Conservation (phyloP, 768 basidiomycete species). For the Infundibulicybe gibba region DNA sequence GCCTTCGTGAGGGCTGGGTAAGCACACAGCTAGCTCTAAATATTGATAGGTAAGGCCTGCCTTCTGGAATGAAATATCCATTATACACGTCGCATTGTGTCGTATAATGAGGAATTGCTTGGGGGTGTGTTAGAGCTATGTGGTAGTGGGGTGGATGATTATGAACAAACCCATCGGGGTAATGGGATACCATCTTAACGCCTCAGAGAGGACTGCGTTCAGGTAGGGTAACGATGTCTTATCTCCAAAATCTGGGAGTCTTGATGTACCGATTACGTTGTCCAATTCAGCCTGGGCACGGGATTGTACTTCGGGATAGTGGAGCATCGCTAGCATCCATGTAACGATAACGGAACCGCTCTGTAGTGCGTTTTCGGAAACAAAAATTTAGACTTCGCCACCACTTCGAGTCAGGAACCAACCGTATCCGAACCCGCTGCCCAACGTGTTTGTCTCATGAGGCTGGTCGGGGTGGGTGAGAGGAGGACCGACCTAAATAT, state of each 20-base stretch:
- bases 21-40: background rate
- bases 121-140: background rate
- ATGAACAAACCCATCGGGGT: conserved; percentile 19
- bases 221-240: conserved; percentile 21
- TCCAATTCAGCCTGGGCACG: conserved; percentile 30
- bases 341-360: conserved; percentile 17
- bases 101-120: conserved; percentile 11
- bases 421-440: too few relatives aligned
- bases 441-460: too few relatives aligned
- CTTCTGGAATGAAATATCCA: background rate
- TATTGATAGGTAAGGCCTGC: background rate
- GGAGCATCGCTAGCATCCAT: conserved; percentile 22
- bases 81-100: conserved; percentile 11
- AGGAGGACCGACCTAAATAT: too few relatives aligned
- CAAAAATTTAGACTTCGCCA: too few relatives aligned
- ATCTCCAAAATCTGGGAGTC: conserved; percentile 26
- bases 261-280: conserved; percentile 17
- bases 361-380: too few relatives aligned
- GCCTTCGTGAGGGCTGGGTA: background rate
- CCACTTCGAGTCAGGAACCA: too few relatives aligned
- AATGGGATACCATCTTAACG: conserved; percentile 18
- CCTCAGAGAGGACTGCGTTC: conserved; percentile 22
- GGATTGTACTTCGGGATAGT: too few relatives aligned
- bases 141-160: background rate
- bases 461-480: too few relatives aligned